phyloP scores from a whole-genome alignment of 129 eudicot species.

The Logfia minima region DNA sequence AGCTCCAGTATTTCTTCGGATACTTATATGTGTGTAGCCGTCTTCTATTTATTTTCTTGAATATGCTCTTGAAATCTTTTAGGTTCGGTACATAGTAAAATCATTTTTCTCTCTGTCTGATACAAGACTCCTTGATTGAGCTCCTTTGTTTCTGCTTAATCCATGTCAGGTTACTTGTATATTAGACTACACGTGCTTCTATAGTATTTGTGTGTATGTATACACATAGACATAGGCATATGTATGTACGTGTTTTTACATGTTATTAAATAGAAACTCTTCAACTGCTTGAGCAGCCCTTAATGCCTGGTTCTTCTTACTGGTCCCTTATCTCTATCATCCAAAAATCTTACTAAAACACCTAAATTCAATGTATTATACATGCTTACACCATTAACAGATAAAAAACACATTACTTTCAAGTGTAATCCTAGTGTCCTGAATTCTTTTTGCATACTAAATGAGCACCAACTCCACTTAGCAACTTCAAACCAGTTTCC shows the following conservation, averaged over 20 bases:
- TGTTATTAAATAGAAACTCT: neutral
- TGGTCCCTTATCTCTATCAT: constrained; percentile 23
- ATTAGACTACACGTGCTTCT: neutral
- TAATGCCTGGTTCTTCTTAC: constrained; percentile 8
- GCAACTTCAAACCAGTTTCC: constrained; percentile 20
- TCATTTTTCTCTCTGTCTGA: neutral
- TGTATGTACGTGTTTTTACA: neutral
- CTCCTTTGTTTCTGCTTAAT: neutral
- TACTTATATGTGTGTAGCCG: neutral
- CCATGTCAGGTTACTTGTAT: neutral
- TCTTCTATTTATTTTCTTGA: neutral
- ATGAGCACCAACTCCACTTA: constrained; percentile 31
- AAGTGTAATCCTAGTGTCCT: constrained; percentile 39
- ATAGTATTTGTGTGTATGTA: neutral
- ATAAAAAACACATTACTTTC: constrained; percentile 9
- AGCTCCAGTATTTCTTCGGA: too few relatives aligned
- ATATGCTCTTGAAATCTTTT: neutral
- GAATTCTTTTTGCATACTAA: constrained; percentile 22
- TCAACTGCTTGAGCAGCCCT: constrained; percentile 28
- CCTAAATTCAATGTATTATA: constrained; percentile 19
- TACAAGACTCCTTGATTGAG: neutral
- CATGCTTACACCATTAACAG: constrained; percentile 13
- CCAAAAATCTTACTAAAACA: neutral
- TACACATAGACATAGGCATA: too few relatives aligned
- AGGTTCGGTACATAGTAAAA: constrained; percentile 2